Evolutionary conservation across 2,329 filamentous ascomycete species (phyloP).

Genomic region (Xylariaceae sp.): DNA sequence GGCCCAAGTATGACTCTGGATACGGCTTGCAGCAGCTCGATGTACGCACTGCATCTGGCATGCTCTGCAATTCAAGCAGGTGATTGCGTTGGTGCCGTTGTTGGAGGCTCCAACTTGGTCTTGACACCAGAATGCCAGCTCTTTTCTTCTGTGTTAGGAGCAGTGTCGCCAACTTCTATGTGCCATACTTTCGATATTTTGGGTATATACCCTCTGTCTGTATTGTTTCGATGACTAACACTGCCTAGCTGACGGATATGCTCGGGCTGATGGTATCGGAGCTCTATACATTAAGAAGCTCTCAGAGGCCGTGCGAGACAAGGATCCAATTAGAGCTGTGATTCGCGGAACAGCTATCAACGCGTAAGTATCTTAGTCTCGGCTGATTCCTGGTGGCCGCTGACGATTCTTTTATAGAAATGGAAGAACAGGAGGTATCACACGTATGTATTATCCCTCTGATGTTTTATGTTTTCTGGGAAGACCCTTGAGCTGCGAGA

Average conservation of each 20-base stretch:
- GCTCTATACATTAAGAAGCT: constrained; percentile 31
- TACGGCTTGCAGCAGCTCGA: constrained; percentile 45
- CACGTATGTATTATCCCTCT: too few relatives aligned
- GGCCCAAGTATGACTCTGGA: constrained; percentile 46
- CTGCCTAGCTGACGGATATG: constrained; percentile 31
- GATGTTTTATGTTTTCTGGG: too few relatives aligned
- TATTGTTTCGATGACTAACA: background rate
- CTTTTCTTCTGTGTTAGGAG: constrained; percentile 28
- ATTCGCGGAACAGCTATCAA: constrained; percentile 34
- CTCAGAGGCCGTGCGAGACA: constrained; percentile 18
- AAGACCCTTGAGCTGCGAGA: too few relatives aligned
- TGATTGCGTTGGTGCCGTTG: constrained; percentile 37
- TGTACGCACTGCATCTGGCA: constrained; percentile 41
- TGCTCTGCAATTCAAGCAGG: constrained; percentile 19
- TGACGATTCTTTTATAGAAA: too few relatives aligned
- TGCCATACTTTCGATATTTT: constrained; percentile 28
- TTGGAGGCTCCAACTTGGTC: constrained; percentile 38
- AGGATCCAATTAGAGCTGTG: constrained; percentile 27
- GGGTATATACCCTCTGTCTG: background rate
- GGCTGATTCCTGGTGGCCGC: too few relatives aligned
- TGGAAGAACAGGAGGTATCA: constrained; percentile 25
- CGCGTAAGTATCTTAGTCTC: too few relatives aligned
- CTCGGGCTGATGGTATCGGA: constrained; percentile 27
- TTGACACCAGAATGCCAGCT: constrained; percentile 32
- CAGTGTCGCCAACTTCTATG: constrained; percentile 17